Conservation (phyloP, 495 filamentous ascomycete species). For the Ramalina peruviana region DNA sequence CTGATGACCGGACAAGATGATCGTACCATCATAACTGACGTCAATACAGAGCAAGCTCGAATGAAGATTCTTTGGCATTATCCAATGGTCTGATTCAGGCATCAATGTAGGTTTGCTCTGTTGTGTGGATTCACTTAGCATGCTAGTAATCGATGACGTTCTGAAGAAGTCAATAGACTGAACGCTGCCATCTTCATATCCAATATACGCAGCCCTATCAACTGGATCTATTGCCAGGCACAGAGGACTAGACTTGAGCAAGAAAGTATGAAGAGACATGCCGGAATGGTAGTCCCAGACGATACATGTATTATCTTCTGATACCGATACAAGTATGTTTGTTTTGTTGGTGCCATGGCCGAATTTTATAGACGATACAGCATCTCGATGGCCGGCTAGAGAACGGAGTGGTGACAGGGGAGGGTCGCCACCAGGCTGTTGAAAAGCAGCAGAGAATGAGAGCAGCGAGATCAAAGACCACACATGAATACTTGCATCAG, state of each 20-base stretch:
- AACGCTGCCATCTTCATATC: constrained; percentile 70
- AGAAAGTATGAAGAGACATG: constrained; percentile 57
- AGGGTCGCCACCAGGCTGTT: constrained; percentile 19
- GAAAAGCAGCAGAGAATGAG: constrained; percentile 35
- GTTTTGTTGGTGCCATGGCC: constrained; percentile 53
- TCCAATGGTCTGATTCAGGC: constrained; percentile 42
- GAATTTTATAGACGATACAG: constrained; percentile 53
- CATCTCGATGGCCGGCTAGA: constrained; percentile 67
- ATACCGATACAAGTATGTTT: constrained; percentile 64
- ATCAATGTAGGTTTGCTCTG: constrained; percentile 46
- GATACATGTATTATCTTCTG: constrained; percentile 68
- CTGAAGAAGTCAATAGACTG: constrained; percentile 70
- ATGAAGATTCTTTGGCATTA: constrained; percentile 41
- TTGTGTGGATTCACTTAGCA: constrained; percentile 39
- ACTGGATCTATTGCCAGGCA: constrained; percentile 70
- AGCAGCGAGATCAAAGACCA: constrained; percentile 72
- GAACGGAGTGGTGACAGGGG: constrained; percentile 46
- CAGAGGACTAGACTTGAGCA: constrained; percentile 57
- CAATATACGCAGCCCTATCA: constrained; percentile 67
- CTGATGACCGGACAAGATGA: constrained; percentile 65
- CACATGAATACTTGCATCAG: constrained; percentile 78
- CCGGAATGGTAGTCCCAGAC: constrained; percentile 83
- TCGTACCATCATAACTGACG: constrained; percentile 71
- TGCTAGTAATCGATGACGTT: constrained; percentile 32
- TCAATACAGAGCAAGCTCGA: constrained; percentile 48